phyloP scores from a whole-genome alignment of 2,329 filamentous ascomycete species.

The Hypoxylon sp. region DNA sequence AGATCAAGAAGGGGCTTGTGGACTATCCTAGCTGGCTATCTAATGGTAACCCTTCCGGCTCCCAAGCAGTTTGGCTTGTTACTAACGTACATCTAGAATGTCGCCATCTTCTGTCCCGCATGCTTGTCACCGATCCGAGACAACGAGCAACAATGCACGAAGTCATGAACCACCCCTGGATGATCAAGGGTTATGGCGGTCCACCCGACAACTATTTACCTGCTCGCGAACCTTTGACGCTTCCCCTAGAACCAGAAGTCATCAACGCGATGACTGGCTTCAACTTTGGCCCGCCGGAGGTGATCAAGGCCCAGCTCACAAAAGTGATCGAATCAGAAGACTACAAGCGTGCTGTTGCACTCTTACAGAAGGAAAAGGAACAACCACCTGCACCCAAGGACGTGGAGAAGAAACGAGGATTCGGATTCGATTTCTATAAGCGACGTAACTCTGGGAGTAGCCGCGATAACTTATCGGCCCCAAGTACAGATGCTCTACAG shows the following conservation, averaged over 20 bases:
- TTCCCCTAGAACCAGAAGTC: slow-evolving; percentile 86
- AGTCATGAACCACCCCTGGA: slow-evolving; percentile 96
- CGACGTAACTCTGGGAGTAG: slow-evolving; percentile 90
- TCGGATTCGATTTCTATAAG: slow-evolving; percentile 97
- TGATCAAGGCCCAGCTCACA: slow-evolving; percentile 84
- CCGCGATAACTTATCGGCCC: slow-evolving; percentile 85
- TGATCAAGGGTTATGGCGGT: slow-evolving; percentile 89
- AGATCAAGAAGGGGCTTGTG: slow-evolving; percentile 97
- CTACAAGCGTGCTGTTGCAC: slow-evolving; percentile 86
- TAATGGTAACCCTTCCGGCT: slow-evolving; percentile 73
- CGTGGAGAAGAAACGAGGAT: slow-evolving; percentile 87
- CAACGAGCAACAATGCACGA: slow-evolving; percentile 89
- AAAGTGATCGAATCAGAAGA: slow-evolving; percentile 94
- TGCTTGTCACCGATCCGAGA: slow-evolving; percentile 94
- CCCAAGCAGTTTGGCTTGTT: slow-evolving; percentile 22
- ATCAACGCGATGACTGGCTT: slow-evolving; percentile 97
- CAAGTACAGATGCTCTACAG: slow-evolving; percentile 88
- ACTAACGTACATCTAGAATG: slow-evolving; percentile 77
- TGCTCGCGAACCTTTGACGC: slow-evolving; percentile 83
- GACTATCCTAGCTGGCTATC: slow-evolving; percentile 97
- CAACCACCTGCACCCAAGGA: slow-evolving; percentile 70
- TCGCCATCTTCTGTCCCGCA: slow-evolving; percentile 90
- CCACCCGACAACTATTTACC: slow-evolving; percentile 93
- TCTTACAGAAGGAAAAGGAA: slow-evolving; percentile 77
- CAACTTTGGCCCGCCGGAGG: slow-evolving; percentile 91